Percentiles rank a stretch among this genome's conserved stretches.
Conservation (phyloP, 1,284 basidiomycete species). For the Cystobasidium slooffiae region DNA sequence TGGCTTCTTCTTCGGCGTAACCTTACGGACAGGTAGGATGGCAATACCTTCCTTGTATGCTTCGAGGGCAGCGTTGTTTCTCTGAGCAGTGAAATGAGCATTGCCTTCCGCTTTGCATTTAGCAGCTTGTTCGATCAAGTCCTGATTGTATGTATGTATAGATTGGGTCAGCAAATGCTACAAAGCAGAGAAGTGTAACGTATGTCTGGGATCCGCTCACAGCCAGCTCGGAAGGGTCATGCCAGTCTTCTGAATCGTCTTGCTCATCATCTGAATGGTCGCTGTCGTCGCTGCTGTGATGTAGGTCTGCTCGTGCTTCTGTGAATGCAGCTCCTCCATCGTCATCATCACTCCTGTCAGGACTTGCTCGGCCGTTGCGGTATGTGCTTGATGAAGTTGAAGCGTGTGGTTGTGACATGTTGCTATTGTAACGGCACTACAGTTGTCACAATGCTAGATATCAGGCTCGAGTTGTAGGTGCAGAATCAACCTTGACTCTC, state of each 20-base stretch:
- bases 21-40: slow-evolving; percentile 26
- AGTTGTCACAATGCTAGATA: too few relatives aligned
- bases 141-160: neutral
- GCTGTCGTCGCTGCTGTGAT: slow-evolving; percentile 14
- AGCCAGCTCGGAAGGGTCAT: slow-evolving; percentile 37
- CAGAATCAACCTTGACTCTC: neutral
- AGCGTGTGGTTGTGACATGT: slow-evolving; percentile 8
- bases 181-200: neutral
- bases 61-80: slow-evolving; percentile 25
- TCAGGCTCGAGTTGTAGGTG: neutral
- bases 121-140: slow-evolving; percentile 39
- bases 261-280: slow-evolving; percentile 1
- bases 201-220: slow-evolving; percentile 16
- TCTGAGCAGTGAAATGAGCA: slow-evolving; percentile 34
- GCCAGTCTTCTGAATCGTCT: slow-evolving; percentile 21
- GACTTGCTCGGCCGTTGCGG: neutral
- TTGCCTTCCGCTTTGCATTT: slow-evolving; percentile 39
- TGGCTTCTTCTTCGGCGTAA: neutral
- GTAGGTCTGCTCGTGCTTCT: slow-evolving; percentile 13
- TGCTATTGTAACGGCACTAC: neutral
- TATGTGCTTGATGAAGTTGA: slow-evolving; percentile 13
- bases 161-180: neutral
- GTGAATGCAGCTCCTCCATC: slow-evolving; percentile 23
- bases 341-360: slow-evolving; percentile 1
- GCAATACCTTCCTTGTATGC: slow-evolving; percentile 40